Percentiles rank a stretch among this genome's conserved stretches.
Conservation (phyloP, 75 land plant species). For the Chamaecyparis obtusa region DNA sequence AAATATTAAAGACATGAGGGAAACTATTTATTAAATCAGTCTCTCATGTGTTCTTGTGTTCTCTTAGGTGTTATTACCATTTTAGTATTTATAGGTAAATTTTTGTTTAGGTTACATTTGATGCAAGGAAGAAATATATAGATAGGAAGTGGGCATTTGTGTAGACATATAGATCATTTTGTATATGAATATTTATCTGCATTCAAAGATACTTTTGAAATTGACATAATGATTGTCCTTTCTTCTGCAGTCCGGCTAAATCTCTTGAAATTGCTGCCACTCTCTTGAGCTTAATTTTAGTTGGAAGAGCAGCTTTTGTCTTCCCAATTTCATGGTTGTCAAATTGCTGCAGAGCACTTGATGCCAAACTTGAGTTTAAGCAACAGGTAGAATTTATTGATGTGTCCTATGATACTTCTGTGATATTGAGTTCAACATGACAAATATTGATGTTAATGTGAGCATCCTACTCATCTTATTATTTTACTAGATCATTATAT, state of each 20-base stretch:
- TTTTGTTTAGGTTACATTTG: neutral
- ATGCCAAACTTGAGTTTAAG: slow-evolving; percentile 4
- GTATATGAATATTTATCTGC: neutral
- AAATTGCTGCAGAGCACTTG: neutral
- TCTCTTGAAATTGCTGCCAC: slow-evolving; percentile 1
- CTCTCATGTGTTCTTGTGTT: neutral
- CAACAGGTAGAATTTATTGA: slow-evolving; percentile 26
- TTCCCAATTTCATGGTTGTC: slow-evolving; percentile 20
- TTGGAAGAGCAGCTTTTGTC: slow-evolving; percentile 32
- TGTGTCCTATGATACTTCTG: neutral
- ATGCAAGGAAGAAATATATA: neutral
- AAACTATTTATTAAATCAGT: neutral
- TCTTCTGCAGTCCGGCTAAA: slow-evolving; percentile 13
- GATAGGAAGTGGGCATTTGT: neutral
- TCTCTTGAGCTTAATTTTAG: slow-evolving; percentile 10
- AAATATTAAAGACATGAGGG: neutral
- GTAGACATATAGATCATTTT: neutral
- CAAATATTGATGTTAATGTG: neutral
- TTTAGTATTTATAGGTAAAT: neutral
- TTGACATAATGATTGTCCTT: neutral
- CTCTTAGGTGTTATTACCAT: neutral
- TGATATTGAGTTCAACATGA: neutral
- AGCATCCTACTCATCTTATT: neutral
- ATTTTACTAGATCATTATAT: slow-evolving; percentile 21
- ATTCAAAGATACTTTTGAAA: neutral